Evolutionary conservation across 352 stramenopile genomes (phyloP).

Genomic region (Phytophthora rubi): DNA sequence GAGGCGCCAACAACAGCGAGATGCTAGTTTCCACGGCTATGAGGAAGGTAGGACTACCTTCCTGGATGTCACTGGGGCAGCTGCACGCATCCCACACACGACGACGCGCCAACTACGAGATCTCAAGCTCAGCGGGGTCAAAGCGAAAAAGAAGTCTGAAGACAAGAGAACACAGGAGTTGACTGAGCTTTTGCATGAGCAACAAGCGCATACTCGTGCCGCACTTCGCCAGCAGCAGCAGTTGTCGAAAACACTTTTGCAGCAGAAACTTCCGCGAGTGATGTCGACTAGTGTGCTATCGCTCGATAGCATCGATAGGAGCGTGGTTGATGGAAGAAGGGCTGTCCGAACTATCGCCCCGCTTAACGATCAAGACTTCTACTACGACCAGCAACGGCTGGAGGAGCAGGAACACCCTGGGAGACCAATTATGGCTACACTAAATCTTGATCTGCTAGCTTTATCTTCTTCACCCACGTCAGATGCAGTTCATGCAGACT

Average conservation of each 20-base stretch:
- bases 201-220: constrained; percentile 33
- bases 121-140: constrained; percentile 23
- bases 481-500: background rate
- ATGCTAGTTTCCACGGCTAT: constrained; percentile 34
- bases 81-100: constrained; percentile 33
- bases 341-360: background rate
- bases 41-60: constrained; percentile 24
- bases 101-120: constrained; percentile 37
- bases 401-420: constrained; percentile 1
- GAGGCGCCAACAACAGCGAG: constrained; percentile 19
- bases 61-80: constrained; percentile 35
- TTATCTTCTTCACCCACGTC: constrained; percentile 8
- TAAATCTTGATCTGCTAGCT: constrained; percentile 16
- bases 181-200: constrained; percentile 31
- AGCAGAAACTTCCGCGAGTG: constrained; percentile 10
- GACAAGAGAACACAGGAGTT: constrained; percentile 35
- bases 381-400: constrained; percentile 9
- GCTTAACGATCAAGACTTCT: background rate
- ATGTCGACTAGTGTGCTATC: constrained; percentile 23
- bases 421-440: constrained; percentile 11
- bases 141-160: constrained; percentile 33
- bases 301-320: constrained; percentile 10
- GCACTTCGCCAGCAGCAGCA: constrained; percentile 24
- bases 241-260: constrained; percentile 13
- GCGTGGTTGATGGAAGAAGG: background rate